Evolutionary conservation across 805 yeast species (phyloP).

Genomic region (Pichia gijzeniarum): DNA sequence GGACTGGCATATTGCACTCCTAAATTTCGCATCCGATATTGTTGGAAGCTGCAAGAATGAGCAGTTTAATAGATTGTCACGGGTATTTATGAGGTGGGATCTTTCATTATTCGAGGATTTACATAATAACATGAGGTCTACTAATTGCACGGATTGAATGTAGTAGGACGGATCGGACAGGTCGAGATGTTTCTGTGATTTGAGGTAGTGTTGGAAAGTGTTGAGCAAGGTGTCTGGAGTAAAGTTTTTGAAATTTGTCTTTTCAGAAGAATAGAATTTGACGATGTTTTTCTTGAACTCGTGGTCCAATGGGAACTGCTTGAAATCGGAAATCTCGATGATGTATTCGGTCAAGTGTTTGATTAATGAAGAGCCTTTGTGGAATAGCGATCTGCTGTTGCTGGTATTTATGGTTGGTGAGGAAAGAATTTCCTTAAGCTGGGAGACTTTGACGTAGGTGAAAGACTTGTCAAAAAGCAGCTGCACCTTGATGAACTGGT

Average conservation of each 20-base stretch:
- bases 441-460: slow-evolving; percentile 17
- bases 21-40: slow-evolving; percentile 12
- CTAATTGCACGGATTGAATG: slow-evolving; percentile 14
- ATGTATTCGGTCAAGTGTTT: slow-evolving; percentile 19
- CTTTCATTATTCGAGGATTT: slow-evolving; percentile 12
- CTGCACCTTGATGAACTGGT: slow-evolving; percentile 23
- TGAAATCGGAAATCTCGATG: slow-evolving; percentile 14
- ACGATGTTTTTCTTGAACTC: slow-evolving; percentile 14
- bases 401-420: slow-evolving; percentile 11
- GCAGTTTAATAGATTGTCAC: slow-evolving; percentile 10
- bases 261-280: slow-evolving; percentile 13
- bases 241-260: slow-evolving; percentile 16
- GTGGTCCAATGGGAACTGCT: slow-evolving; percentile 14
- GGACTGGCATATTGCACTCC: slow-evolving; percentile 7
- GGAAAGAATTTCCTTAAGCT: slow-evolving; percentile 16
- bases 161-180: slow-evolving; percentile 4
- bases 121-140: slow-evolving; percentile 16
- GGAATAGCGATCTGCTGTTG: slow-evolving; percentile 5
- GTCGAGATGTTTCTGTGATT: not conserved
- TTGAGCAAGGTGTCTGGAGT: slow-evolving; percentile 6
- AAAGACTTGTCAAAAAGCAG: slow-evolving; percentile 21
- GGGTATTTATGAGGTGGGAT: slow-evolving; percentile 2
- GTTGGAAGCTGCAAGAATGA: slow-evolving; percentile 15
- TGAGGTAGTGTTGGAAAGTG: slow-evolving; percentile 2
- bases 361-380: slow-evolving; percentile 16